phyloP scores from a whole-genome alignment of 1,284 basidiomycete species.

The Rhodotorula sp. region DNA sequence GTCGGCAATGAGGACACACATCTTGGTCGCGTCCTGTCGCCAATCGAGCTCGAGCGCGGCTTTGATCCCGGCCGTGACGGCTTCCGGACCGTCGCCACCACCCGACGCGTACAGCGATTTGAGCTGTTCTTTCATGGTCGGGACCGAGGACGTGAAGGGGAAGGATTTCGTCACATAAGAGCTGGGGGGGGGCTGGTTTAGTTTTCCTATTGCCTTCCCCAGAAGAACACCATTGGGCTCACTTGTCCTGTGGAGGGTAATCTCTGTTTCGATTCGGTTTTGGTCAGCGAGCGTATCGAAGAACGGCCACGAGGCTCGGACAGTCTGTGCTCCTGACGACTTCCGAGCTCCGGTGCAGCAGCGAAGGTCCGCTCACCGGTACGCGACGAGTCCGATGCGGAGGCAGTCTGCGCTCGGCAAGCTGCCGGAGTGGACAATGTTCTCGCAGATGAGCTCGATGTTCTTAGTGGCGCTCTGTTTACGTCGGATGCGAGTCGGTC shows the following conservation, averaged over 20 bases:
- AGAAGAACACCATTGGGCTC: not conserved
- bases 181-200: slow-evolving; percentile 36
- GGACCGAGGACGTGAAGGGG: slow-evolving; percentile 89
- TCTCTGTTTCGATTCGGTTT: slow-evolving; percentile 55
- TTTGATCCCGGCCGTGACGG: slow-evolving; percentile 88
- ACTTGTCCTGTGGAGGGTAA: slow-evolving; percentile 89
- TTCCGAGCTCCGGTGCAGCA: not conserved
- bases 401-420: slow-evolving; percentile 82
- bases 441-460: slow-evolving; percentile 93
- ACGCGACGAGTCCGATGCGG: slow-evolving; percentile 59
- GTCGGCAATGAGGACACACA: slow-evolving; percentile 76
- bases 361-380: slow-evolving; percentile 56
- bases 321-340: no score
- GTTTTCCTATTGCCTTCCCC: not conserved
- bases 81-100: slow-evolving; percentile 96
- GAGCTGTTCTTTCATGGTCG: slow-evolving; percentile 79
- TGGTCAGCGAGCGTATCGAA: no score
- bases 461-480: slow-evolving; percentile 75
- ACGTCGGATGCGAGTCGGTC: not conserved
- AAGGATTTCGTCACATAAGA: slow-evolving; percentile 81
- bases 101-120: slow-evolving; percentile 85
- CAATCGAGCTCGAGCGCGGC: slow-evolving; percentile 84
- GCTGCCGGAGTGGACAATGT: slow-evolving; percentile 92
- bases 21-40: slow-evolving; percentile 81
- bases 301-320: no score